Conservation (phyloP, 495 filamentous ascomycete species). For the Oleoguttula mirabilis region DNA sequence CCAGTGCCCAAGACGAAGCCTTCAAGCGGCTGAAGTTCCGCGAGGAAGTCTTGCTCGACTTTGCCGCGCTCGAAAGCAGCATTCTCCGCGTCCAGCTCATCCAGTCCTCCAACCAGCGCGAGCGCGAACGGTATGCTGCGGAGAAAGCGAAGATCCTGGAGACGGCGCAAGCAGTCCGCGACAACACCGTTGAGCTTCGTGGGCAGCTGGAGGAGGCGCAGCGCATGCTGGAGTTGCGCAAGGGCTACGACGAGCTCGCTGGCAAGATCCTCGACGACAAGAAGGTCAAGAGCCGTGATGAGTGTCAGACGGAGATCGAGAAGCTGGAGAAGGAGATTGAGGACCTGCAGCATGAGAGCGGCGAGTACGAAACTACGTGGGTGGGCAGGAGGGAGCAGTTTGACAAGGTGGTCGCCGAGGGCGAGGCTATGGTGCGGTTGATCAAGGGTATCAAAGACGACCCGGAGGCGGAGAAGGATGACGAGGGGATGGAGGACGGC, state of each 20-base stretch:
- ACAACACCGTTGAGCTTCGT: slow-evolving; percentile 60
- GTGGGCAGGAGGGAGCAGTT: slow-evolving; percentile 77
- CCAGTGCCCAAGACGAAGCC: slow-evolving; percentile 37
- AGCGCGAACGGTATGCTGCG: slow-evolving; percentile 73
- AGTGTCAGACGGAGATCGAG: slow-evolving; percentile 63
- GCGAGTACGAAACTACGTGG: slow-evolving; percentile 75
- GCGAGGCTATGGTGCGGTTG: slow-evolving; percentile 66
- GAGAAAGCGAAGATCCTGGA: slow-evolving; percentile 65
- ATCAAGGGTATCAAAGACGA: slow-evolving; percentile 96
- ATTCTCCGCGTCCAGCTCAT: slow-evolving; percentile 84
- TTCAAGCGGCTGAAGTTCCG: slow-evolving; percentile 38
- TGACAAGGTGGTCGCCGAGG: slow-evolving; percentile 79
- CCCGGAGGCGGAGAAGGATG: slow-evolving; percentile 50
- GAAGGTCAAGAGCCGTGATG: slow-evolving; percentile 65
- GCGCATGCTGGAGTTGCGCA: slow-evolving; percentile 59
- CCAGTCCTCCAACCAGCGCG: slow-evolving; percentile 64
- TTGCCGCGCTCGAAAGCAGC: slow-evolving; percentile 76
- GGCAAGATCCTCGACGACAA: slow-evolving; percentile 79
- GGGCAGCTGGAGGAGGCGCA: slow-evolving; percentile 64
- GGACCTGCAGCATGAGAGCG: slow-evolving; percentile 73
- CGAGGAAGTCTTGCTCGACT: slow-evolving; percentile 80
- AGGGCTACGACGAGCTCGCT: slow-evolving; percentile 72
- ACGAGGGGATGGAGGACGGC: slow-evolving; percentile 50
- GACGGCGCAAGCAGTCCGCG: slow-evolving; percentile 63
- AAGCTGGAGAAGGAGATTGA: slow-evolving; percentile 80